Conservation (phyloP, 495 filamentous ascomycete genomes). For the Rusavskia elegans region DNA sequence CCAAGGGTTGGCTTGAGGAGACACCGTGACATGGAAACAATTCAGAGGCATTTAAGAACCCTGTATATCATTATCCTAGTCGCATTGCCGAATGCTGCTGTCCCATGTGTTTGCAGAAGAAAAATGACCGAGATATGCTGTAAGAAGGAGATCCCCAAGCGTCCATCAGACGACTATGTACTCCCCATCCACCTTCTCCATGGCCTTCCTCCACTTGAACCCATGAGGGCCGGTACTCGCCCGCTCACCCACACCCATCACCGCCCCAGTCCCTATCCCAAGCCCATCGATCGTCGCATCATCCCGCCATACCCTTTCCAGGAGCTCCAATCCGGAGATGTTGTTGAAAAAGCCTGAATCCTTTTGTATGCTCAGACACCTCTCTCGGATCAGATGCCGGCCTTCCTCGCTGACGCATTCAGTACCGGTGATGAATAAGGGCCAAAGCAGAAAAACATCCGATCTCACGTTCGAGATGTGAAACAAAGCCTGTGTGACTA, state of each 20-base stretch:
- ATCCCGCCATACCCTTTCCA: slow-evolving; percentile 71
- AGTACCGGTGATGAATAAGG: slow-evolving; percentile 77
- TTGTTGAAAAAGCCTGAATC: slow-evolving; percentile 90
- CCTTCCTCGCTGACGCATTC: slow-evolving; percentile 78
- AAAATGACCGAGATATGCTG: too few species aligned
- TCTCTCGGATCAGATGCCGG: slow-evolving; percentile 55
- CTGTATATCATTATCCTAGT: too few species aligned
- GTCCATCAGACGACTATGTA: slow-evolving; percentile 60
- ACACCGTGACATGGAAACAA: too few species aligned
- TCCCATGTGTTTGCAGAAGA: too few species aligned
- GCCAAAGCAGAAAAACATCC: slow-evolving; percentile 89
- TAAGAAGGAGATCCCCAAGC: neutral
- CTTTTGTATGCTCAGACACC: slow-evolving; percentile 72
- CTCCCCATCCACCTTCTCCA: slow-evolving; percentile 64
- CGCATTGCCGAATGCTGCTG: too few species aligned
- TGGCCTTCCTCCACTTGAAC: slow-evolving; percentile 65
- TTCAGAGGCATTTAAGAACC: too few species aligned
- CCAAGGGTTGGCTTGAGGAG: too few species aligned
- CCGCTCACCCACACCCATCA: neutral
- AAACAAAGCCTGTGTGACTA: slow-evolving; percentile 65
- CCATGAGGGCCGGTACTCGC: slow-evolving; percentile 21
- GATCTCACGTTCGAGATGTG: slow-evolving; percentile 65
- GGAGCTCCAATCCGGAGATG: slow-evolving; percentile 63
- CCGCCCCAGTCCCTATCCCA: neutral
- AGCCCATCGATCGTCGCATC: slow-evolving; percentile 14